A percentile compares a stretch with the other conserved stretches of the same genome.
phyloP scores from a whole-genome alignment of 306 rosid genomes.

The Trifolium dubium region DNA sequence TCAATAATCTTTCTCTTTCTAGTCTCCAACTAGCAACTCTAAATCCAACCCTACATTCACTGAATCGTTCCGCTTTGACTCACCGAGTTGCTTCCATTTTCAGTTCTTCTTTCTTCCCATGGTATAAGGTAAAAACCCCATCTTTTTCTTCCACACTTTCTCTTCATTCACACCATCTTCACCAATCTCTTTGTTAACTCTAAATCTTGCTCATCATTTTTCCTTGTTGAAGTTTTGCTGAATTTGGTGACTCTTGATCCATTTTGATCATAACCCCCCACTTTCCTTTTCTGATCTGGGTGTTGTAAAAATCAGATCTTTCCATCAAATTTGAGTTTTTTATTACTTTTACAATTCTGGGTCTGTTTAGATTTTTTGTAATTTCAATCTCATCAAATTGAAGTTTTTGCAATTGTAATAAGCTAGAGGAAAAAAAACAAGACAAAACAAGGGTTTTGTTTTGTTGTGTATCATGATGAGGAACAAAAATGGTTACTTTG shows the following conservation, averaged over 20 bases:
- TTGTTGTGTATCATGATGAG: conserved; percentile 46
- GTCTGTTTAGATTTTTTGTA: conserved; percentile 6
- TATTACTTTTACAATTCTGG: conserved; percentile 31
- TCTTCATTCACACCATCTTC: conserved; percentile 7
- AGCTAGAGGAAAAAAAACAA: background rate
- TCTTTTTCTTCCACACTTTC: conserved; percentile 8
- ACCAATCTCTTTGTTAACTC: conserved; percentile 7
- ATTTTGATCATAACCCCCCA: conserved; percentile 36
- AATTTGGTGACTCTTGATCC: conserved; percentile 4
- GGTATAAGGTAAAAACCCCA: conserved; percentile 33
- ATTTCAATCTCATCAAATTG: background rate
- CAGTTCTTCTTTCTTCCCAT: conserved; percentile 34
- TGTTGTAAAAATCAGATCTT: conserved; percentile 42
- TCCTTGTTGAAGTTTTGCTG: background rate
- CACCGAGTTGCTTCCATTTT: conserved; percentile 30
- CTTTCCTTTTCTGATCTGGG: conserved; percentile 43
- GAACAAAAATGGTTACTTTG: conserved; percentile 35
- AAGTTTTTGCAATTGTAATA: conserved; percentile 17
- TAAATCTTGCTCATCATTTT: conserved; percentile 20
- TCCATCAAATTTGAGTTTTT: conserved; percentile 31
- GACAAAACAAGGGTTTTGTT: conserved; percentile 14
- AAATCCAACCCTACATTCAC: conserved; percentile 14
- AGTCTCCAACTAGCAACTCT: conserved; percentile 18
- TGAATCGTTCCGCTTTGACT: conserved; percentile 37
- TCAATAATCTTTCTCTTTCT: background rate